Evolutionary conservation across 805 yeast genomes (phyloP), one percentile per base, ranked within the genome.

Genomic region (Saccharomyces mikatae): DNA sequence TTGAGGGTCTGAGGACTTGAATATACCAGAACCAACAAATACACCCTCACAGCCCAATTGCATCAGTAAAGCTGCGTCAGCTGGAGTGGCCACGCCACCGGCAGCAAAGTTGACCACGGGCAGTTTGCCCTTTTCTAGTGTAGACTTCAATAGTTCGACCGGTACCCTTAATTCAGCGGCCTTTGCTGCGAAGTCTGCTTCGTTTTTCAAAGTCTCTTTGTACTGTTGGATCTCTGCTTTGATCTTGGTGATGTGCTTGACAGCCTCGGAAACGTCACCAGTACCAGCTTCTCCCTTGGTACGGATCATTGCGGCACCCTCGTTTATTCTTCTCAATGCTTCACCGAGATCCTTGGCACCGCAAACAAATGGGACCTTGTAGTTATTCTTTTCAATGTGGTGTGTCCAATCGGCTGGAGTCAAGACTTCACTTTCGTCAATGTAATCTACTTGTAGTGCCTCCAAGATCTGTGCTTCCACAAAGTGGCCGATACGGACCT

Each of bases 281-380:
- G 95, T 87, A 48, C 95, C 95, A 36, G 95, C 94, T 69, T 87
- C 95, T 61, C 95, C 95, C 72, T 87, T 87, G 60, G 94, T 84
- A 69, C 94, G 79, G 67, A 87, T 80, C 92, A 87, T 86, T 31
- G 92, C 91, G 41, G 94, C 92, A 60, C 94, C 94, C 71, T 87
- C 95, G 62, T 77, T 73, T 64, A 87, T 77, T 66, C 95, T 79
- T 69, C 94, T 80, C 60, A 87, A 76, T 2, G 92, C 91, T 71
- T 87, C 94, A 47, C 92, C 94, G 55, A 87, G 77, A 71, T 87
- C 80, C 67, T 82, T 84, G 55, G 91, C 89, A 44, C 95, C 95
- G 69, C 94, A 87, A 14, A 87, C 94, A 69, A 86, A 87, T 29
- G 94, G 92, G 52, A 85, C 84, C 54, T 80, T 78, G 74, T 76